Base-by-base conservation (phyloP, 2,329 filamentous ascomycete species). In the Aureobasidium sp. region DNA sequence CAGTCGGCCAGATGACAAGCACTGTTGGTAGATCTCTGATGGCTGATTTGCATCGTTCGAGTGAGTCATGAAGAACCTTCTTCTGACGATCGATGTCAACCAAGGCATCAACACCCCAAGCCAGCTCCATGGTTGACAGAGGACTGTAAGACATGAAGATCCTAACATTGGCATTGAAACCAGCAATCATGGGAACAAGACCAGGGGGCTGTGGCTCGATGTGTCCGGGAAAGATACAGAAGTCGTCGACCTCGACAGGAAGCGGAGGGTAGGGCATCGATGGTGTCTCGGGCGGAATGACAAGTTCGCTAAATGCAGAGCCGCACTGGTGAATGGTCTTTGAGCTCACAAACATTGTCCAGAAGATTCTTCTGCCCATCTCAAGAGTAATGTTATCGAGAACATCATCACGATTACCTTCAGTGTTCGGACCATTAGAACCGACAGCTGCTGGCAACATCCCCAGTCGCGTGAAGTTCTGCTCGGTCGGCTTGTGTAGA, bases 161-260 rank as follows among this genome's bases (percentile, higher is more conserved):
- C 56, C 87, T 84, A 37, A 91, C 85, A 64, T 87, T 91, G 62
- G 88, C 83, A 64, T 91, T 92, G 77, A 95, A 96, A 0, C 89
- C 91, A 0, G 87, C 85, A 50, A 96, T 77, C 41, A 88, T 81
- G 0, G 91, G 89, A 1, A 92, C 77, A 1, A 82, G 78, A 5
- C 84, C 86, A 20, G 84, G 76, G 2, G 88, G 87, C 68, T 93
- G 91, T 8, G 82, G 79, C 36, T 87, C 82, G 57, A 93, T 84
- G 65, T 89, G 84, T 27, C 86, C 83, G 1, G 86, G 79, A 63
- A 86, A 86, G 63, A 96, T 89, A 69, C 85, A 92, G 62, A 88
- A 86, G 73, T 96, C 91, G 67, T 96, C 91, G 0, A 95, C 85
- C 69, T 95, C 91, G 23, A 87, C 78, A 0, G 91, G 91, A 13